These are phyloP conservation scores for Talaromyces adpressus DNA, from an alignment of 495 filamentous ascomycete genomes.

Conservation along the genomic window DNA sequence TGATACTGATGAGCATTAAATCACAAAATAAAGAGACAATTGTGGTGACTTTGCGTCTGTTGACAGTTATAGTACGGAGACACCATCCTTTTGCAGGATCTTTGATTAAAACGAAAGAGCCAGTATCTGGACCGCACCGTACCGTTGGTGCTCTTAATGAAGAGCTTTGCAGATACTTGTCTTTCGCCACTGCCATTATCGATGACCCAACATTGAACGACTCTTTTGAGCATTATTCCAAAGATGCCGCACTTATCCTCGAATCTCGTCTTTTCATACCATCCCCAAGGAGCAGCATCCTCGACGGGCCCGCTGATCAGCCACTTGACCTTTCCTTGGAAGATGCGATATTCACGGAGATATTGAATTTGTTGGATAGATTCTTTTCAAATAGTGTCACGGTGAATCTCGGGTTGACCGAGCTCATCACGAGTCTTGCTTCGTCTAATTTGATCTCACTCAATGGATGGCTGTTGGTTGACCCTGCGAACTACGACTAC, in stretches of 20 bases:
- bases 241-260: constrained; percentile 69
- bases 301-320: constrained; percentile 14
- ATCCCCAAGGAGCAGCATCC: background rate
- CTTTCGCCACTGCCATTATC: constrained; percentile 64
- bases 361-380: constrained; percentile 61
- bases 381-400: constrained; percentile 90
- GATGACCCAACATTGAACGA: constrained; percentile 66
- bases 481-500: constrained; percentile 44
- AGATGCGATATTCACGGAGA: constrained; percentile 67
- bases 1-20: constrained; percentile 77
- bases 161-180: constrained; percentile 68
- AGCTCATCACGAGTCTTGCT: constrained; percentile 72
- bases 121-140: constrained; percentile 44
- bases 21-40: constrained; percentile 85
- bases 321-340: constrained; percentile 49
- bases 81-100: constrained; percentile 81
- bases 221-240: constrained; percentile 73
- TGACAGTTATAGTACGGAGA: constrained; percentile 74
- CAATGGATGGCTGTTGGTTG: constrained; percentile 83
- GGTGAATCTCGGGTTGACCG: constrained; percentile 79
- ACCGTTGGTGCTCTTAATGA: constrained; percentile 74
- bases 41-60: constrained; percentile 75
- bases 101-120: constrained; percentile 57
- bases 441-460: constrained; percentile 76
- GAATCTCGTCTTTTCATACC: constrained; percentile 58